Conservation (phyloP, 352 stramenopile genomes). For the Pythium apleroticum region DNA sequence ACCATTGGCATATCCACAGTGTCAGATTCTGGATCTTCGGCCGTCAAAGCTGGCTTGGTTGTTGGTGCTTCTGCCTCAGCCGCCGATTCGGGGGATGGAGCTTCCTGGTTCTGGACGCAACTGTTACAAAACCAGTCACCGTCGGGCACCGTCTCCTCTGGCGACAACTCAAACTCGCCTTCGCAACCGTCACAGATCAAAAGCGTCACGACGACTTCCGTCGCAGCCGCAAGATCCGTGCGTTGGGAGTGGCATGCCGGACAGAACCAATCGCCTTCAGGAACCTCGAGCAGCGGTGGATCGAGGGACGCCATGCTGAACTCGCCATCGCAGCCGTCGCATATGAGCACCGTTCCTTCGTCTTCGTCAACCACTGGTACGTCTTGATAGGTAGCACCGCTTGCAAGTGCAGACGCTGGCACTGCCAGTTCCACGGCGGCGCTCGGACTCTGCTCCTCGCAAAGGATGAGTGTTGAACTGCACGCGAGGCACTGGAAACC, state of each 20-base stretch:
- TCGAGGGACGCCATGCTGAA: conserved; percentile 50
- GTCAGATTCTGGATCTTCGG: not conserved
- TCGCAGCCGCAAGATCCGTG: not conserved
- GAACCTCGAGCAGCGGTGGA: conserved; percentile 43
- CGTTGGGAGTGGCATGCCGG: conserved; percentile 1
- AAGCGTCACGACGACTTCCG: conserved; percentile 30
- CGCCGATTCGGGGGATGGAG: not conserved
- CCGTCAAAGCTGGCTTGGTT: not conserved
- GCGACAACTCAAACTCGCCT: conserved; percentile 57
- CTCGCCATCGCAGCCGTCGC: conserved; percentile 69
- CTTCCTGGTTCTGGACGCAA: conserved; percentile 5
- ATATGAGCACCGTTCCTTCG: conserved; percentile 52
- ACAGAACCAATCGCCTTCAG: conserved; percentile 59
- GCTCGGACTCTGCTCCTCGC: conserved; percentile 9
- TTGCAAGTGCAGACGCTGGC: not conserved
- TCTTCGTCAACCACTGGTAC: conserved; percentile 24
- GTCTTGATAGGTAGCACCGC: not conserved
- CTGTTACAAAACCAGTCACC: conserved; percentile 48
- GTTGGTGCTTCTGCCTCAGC: not conserved
- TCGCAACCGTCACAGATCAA: conserved; percentile 80
- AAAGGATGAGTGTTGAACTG: conserved; percentile 28
- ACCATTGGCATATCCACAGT: not conserved
- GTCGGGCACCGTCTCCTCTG: conserved; percentile 39
- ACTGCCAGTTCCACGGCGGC: not conserved
- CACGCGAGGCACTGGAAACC: conserved; percentile 24